Conservation (phyloP, 306 rosid species). For the Datisca glomerata region DNA sequence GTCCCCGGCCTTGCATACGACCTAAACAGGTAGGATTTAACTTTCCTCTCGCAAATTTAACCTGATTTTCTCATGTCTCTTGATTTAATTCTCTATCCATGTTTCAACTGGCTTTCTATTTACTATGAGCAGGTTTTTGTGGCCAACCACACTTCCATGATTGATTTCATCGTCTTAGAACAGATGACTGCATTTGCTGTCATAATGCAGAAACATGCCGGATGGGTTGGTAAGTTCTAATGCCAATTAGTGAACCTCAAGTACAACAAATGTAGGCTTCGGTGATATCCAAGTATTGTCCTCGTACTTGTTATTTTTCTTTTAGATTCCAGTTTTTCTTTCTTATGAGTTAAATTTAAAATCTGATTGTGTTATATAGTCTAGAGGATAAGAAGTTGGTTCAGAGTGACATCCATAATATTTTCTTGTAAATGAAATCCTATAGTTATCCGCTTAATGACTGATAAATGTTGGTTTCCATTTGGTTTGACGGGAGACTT, state of each 20-base stretch:
- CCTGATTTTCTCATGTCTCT: slow-evolving; percentile 5
- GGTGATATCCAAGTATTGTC: too few relatives aligned
- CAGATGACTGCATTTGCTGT: slow-evolving; percentile 99
- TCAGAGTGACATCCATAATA: too few relatives aligned
- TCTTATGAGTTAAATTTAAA: too few relatives aligned
- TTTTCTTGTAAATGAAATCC: too few relatives aligned
- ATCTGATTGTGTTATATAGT: too few relatives aligned
- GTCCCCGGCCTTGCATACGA: slow-evolving; percentile 88
- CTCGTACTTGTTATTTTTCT: too few relatives aligned
- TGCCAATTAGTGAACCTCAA: slow-evolving; percentile 1
- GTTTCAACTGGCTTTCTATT: slow-evolving; percentile 7
- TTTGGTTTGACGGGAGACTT: too few relatives aligned
- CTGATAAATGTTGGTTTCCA: too few relatives aligned
- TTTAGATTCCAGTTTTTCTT: too few relatives aligned
- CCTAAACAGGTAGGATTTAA: slow-evolving; percentile 55
- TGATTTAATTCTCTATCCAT: slow-evolving; percentile 4
- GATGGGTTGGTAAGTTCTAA: slow-evolving; percentile 90
- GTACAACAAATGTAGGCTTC: too few relatives aligned
- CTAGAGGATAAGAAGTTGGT: too few relatives aligned
- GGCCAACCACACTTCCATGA: slow-evolving; percentile 96
- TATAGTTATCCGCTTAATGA: too few relatives aligned
- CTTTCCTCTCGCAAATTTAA: slow-evolving; percentile 1
- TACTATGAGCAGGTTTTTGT: slow-evolving; percentile 67
- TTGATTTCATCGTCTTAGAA: slow-evolving; percentile 87
- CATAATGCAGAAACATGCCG: slow-evolving; percentile 97